A percentile compares a stretch with the other conserved stretches of the same genome.
phyloP scores from a whole-genome alignment of 2,329 filamentous ascomycete species.

The Colletotrichum horii region DNA sequence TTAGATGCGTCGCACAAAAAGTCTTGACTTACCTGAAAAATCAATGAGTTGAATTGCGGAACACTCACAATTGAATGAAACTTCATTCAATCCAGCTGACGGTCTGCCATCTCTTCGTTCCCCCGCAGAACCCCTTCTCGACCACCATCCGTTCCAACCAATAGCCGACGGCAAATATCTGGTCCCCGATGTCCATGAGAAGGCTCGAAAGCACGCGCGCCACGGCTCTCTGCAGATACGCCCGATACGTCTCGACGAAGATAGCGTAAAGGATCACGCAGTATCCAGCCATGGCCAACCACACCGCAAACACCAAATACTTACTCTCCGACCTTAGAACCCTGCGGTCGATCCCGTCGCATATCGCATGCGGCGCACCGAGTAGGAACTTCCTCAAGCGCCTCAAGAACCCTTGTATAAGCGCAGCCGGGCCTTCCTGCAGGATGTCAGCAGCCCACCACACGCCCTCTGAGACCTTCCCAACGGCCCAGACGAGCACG shows the following conservation, averaged over 20 bases:
- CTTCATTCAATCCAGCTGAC: not conserved
- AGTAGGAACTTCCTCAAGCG: not conserved
- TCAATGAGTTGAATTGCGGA: not conserved
- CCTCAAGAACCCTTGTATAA: not conserved
- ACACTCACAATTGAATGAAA: not conserved
- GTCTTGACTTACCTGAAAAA: not conserved
- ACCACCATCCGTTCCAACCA: not conserved
- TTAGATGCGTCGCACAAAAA: not conserved
- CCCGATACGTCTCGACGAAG: not conserved
- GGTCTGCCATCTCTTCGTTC: not conserved
- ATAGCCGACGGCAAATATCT: not conserved
- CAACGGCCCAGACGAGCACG: not conserved
- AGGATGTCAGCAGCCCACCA: not conserved
- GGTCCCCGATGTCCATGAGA: not conserved
- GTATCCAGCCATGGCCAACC: slow-evolving; percentile 8
- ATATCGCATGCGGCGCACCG: not conserved
- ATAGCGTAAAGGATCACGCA: slow-evolving; percentile 21
- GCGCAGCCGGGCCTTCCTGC: not conserved
- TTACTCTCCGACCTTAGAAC: not conserved
- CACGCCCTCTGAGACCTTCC: not conserved
- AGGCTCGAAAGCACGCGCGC: not conserved
- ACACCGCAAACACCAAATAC: slow-evolving; percentile 16
- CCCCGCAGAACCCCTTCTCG: not conserved
- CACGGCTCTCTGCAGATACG: not conserved
- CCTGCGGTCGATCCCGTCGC: not conserved